phyloP scores from a whole-genome alignment of 163 green algal species.

The Prototheca wickerhamii region DNA sequence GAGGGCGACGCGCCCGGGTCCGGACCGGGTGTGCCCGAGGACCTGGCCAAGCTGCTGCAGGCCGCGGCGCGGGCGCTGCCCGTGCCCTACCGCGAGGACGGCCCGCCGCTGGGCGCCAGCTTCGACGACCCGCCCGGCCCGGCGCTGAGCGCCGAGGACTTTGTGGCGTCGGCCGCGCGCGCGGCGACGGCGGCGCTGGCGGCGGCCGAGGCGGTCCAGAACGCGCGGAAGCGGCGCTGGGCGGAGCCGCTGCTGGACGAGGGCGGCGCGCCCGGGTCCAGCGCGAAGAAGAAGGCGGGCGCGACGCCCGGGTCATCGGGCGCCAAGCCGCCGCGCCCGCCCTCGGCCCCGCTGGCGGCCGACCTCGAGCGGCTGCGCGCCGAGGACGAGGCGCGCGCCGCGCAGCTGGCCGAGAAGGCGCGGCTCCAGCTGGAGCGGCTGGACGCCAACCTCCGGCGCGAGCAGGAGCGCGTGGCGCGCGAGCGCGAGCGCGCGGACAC shows the following conservation, averaged over 20 bases:
- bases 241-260: no score
- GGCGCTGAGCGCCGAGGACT: background rate
- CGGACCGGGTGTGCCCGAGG: background rate
- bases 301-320: no score
- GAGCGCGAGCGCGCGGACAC: conserved; percentile 30
- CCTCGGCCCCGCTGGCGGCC: background rate
- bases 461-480: conserved; percentile 29
- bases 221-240: background rate
- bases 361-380: conserved; percentile 1
- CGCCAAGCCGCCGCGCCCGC: background rate
- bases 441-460: conserved; percentile 8
- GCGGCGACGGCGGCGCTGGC: background rate
- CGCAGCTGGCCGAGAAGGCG: conserved; percentile 20
- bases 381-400: conserved; percentile 23
- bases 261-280: no score
- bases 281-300: no score
- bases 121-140: conserved; percentile 39
- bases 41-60: background rate
- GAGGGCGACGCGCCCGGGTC: background rate
- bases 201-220: conserved; percentile 1
- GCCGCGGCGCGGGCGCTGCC: conserved; percentile 37
- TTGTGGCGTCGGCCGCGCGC: background rate
- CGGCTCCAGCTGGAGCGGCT: conserved; percentile 23
- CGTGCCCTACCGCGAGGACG: conserved; percentile 48
- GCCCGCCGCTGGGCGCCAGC: conserved; percentile 48